phyloP scores from a whole-genome alignment of 768 basidiomycete species.

The Podaxis sp. region DNA sequence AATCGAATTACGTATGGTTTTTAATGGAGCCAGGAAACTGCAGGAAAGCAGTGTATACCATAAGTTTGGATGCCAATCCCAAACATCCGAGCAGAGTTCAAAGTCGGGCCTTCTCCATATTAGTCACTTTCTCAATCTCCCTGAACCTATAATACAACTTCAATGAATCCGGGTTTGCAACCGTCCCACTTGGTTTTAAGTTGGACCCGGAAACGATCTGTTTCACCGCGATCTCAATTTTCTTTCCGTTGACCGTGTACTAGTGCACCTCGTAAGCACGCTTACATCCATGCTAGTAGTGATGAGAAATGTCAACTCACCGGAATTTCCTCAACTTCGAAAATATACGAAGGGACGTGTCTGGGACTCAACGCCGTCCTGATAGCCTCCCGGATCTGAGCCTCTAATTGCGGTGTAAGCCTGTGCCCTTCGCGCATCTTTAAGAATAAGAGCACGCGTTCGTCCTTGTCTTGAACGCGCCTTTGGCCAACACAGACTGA shows the following conservation, averaged over 20 bases:
- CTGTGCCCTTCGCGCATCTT: slow-evolving; percentile 49
- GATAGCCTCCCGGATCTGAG: slow-evolving; percentile 53
- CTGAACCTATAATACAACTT: slow-evolving; percentile 61
- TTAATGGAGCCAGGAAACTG: too few species aligned
- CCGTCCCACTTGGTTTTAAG: slow-evolving; percentile 66
- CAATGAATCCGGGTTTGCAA: slow-evolving; percentile 67
- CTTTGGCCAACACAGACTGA: slow-evolving; percentile 71
- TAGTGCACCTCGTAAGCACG: slow-evolving; percentile 19
- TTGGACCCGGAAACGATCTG: slow-evolving; percentile 68
- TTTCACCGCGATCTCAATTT: slow-evolving; percentile 77
- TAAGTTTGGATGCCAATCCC: not conserved
- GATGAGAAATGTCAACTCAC: slow-evolving; percentile 33
- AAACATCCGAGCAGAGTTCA: slow-evolving; percentile 1
- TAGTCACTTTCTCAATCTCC: slow-evolving; percentile 35
- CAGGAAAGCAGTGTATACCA: too few species aligned
- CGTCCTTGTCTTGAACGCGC: slow-evolving; percentile 56
- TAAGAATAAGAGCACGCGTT: slow-evolving; percentile 72
- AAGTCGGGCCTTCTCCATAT: slow-evolving; percentile 14
- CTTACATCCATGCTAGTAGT: not conserved
- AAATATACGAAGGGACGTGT: slow-evolving; percentile 71
- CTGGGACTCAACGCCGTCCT: slow-evolving; percentile 57
- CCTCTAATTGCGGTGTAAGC: slow-evolving; percentile 39
- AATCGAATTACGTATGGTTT: too few species aligned
- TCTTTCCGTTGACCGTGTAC: slow-evolving; percentile 78
- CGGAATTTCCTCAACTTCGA: slow-evolving; percentile 62